Conservation (phyloP, 225 moss, liverwort and hornwort species). For the Takakia lepidozioides region DNA sequence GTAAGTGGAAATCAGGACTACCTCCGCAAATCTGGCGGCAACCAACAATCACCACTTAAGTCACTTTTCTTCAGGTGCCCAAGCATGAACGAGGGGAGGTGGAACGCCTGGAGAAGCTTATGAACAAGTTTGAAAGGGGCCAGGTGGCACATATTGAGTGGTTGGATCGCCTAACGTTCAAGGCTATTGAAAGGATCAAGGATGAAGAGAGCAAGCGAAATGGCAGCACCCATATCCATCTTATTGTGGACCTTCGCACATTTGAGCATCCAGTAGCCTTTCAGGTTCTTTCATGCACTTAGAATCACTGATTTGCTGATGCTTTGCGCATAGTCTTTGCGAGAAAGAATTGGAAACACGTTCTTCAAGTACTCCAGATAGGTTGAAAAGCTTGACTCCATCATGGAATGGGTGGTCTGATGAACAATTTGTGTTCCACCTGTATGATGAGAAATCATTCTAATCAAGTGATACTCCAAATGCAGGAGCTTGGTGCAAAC, state of each 20-base stretch:
- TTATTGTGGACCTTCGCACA: constrained; percentile 80
- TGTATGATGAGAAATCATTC: no score
- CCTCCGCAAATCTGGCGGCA: no score
- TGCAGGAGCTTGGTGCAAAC: constrained; percentile 79
- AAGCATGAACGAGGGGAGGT: constrained; percentile 80
- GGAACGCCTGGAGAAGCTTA: constrained; percentile 86
- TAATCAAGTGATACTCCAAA: no score
- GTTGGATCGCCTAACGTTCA: constrained; percentile 80
- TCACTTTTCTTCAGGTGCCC: constrained; percentile 87
- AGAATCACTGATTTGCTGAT: no score
- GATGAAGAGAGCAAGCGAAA: constrained; percentile 64
- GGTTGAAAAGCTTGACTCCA: no score
- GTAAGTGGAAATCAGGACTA: no score
- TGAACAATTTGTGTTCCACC: no score
- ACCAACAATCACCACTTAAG: no score
- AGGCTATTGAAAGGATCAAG: constrained; percentile 68
- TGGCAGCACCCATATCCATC: constrained; percentile 67
- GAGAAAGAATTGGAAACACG: no score
- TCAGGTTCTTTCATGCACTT: constrained; percentile 39
- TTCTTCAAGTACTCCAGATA: no score
- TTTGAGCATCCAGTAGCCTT: constrained; percentile 95
- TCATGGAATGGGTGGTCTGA: no score
- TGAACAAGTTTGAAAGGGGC: constrained; percentile 90
- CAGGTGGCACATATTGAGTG: constrained; percentile 81
- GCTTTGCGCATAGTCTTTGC: no score